Conservation (phyloP, 1,284 basidiomycete genomes). For the Cryptococcus sp. region DNA sequence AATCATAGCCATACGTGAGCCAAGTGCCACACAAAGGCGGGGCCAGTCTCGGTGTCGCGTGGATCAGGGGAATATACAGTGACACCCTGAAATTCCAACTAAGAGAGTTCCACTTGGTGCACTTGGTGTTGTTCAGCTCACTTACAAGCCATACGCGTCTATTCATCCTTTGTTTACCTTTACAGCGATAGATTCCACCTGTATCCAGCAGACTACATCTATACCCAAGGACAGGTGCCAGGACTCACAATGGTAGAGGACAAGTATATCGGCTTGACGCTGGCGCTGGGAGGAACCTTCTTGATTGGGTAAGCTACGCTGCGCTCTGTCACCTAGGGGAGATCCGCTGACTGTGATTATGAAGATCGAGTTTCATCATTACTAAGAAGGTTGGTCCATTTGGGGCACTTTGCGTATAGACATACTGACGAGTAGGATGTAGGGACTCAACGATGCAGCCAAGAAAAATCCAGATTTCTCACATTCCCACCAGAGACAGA, state of each 20-base stretch:
- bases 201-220: too few relatives aligned
- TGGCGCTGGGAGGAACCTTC: slow-evolving; percentile 79
- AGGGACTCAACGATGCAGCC: slow-evolving; percentile 82
- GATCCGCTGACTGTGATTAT: slow-evolving; percentile 1
- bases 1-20: too few relatives aligned
- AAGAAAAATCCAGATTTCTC: slow-evolving; percentile 66
- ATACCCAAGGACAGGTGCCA: too few relatives aligned
- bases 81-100: too few relatives aligned
- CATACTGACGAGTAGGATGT: slow-evolving; percentile 7
- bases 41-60: too few relatives aligned
- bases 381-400: slow-evolving; percentile 80
- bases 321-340: slow-evolving; percentile 1
- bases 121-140: too few relatives aligned
- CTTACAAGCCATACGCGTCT: too few relatives aligned
- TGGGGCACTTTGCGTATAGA: background rate
- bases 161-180: too few relatives aligned
- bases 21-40: too few relatives aligned
- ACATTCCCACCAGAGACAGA: slow-evolving; percentile 60
- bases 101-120: too few relatives aligned
- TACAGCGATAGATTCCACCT: too few relatives aligned
- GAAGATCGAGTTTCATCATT: slow-evolving; percentile 81
- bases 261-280: slow-evolving; percentile 84
- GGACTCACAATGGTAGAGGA: slow-evolving; percentile 69
- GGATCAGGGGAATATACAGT: too few relatives aligned
- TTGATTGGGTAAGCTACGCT: slow-evolving; percentile 65